Base-by-base conservation (phyloP, 73 alveolate genomes). In the Paramecium pentaurelia region DNA sequence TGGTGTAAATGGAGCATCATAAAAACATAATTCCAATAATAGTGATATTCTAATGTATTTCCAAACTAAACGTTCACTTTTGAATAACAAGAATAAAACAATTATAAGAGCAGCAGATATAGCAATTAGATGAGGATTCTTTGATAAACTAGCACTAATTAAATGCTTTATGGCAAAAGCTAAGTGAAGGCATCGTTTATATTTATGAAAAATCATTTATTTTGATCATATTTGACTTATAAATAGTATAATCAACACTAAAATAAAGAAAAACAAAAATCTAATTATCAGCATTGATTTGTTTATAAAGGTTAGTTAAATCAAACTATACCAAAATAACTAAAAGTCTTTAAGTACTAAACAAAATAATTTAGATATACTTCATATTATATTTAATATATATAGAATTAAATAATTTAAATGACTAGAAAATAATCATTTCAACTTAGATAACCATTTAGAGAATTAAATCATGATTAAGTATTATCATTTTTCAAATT, bases 171-270 rank as follows among this genome's bases (percentile, higher is more conserved):
- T 8, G 28, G 49, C 85, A 68, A 32, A 68, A 32, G 27, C 54
- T 3, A 68, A 32, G 25, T 68, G 85, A 68, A 68, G 42, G 27
- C 85, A 68, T 68, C 85, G 42, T 68, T 68, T 68, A 68, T 68
- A 68, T 68, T 68, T 68, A 68, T 68, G 85, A 68, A 32, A 68
- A 68, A 68, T 68, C 85, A 68, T 68, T 68, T 34, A 68, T 68
- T 54, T 54, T 18, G 70, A 49, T 54, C 70, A 54, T 25, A 54
- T 54, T 54, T 54, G 32, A 54, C 70, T 54, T 54, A 54, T 54
- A 54, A 54, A 54, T 54, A 18, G 70, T 54, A 54, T 54, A 54
- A 54, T 16, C 70, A 54, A 3, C 70, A 54, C 70, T 25, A 54
- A 16, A 16, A 54, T 54, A 54, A 54, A 54, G 34, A 54, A 18